Evolutionary conservation across 2,329 filamentous ascomycete species (phyloP).

Genomic region (Diaporthe batatas): DNA sequence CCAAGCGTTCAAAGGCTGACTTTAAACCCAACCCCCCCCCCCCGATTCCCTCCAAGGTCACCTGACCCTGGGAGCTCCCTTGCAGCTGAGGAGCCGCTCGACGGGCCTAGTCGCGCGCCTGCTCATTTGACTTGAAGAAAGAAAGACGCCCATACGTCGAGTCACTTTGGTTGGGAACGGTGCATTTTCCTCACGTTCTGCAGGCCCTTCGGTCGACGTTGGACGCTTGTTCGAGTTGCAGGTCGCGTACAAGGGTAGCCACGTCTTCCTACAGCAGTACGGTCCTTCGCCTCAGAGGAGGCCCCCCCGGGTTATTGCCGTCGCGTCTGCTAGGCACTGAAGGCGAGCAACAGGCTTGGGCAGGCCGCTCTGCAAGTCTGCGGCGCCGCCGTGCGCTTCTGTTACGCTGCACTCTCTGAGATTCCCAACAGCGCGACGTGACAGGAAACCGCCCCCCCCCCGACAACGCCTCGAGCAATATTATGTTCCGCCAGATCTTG

Average conservation of each 20-base stretch:
- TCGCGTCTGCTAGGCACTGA: slow-evolving; percentile 1
- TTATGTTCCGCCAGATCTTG: slow-evolving; percentile 4
- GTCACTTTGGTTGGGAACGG: slow-evolving; percentile 2
- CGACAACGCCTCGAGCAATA: slow-evolving; percentile 24
- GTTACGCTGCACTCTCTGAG: neutral
- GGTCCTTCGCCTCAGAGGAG: neutral
- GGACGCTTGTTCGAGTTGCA: slow-evolving; percentile 2
- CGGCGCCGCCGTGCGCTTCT: neutral
- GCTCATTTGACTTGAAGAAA: neutral
- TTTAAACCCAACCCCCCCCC: no score
- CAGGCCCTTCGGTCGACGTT: neutral
- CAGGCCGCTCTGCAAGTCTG: slow-evolving; percentile 9
- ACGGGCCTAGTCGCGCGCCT: slow-evolving; percentile 1
- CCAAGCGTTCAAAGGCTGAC: neutral
- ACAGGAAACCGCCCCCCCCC: neutral
- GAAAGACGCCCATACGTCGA: neutral
- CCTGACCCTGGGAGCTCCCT: slow-evolving; percentile 33
- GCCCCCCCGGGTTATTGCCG: neutral
- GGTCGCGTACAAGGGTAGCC: slow-evolving; percentile 3
- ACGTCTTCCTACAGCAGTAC: neutral
- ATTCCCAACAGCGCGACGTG: slow-evolving; percentile 18
- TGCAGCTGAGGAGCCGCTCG: slow-evolving; percentile 1
- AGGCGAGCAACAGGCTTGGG: slow-evolving; percentile 1
- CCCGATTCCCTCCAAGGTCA: slow-evolving; percentile 16
- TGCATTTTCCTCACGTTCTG: slow-evolving; percentile 2